A percentile compares a stretch with the other conserved stretches of the same genome.
Conservation (phyloP, 805 yeast genomes). For the Ogataea zsoltii region DNA sequence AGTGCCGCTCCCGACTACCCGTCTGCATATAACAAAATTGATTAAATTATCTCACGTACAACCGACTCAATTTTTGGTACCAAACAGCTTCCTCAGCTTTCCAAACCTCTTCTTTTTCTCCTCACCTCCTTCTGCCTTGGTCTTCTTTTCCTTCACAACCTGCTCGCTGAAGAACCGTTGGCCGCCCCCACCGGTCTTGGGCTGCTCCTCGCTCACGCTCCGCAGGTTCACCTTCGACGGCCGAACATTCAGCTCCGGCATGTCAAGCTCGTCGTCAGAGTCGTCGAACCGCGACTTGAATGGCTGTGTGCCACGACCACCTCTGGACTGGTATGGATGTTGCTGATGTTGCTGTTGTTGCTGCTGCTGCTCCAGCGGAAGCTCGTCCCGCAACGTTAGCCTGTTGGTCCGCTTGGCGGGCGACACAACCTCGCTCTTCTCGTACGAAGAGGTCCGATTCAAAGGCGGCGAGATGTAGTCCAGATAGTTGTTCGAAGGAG, state of each 20-base stretch:
- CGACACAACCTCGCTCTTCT: slow-evolving; percentile 36
- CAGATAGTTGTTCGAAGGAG: slow-evolving; percentile 31
- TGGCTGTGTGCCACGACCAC: no score
- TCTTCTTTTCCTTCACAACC: slow-evolving; percentile 7
- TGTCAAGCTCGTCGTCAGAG: slow-evolving; percentile 52
- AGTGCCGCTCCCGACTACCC: no score
- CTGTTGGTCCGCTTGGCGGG: slow-evolving; percentile 34
- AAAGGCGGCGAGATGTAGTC: slow-evolving; percentile 28
- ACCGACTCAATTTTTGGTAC: slow-evolving; percentile 17
- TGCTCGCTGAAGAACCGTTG: slow-evolving; percentile 32
- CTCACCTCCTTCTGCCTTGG: slow-evolving; percentile 7
- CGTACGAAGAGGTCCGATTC: slow-evolving; percentile 55
- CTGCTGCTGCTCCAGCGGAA: slow-evolving; percentile 19
- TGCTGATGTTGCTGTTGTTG: slow-evolving; percentile 10
- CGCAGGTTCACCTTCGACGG: slow-evolving; percentile 27
- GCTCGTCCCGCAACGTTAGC: slow-evolving; percentile 27
- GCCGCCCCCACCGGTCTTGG: slow-evolving; percentile 9
- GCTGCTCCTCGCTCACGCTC: slow-evolving; percentile 25
- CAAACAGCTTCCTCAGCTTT: slow-evolving; percentile 37
- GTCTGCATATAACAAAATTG: no score
- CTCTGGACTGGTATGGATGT: no score
- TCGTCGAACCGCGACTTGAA: slow-evolving; percentile 61
- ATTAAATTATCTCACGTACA: no score
- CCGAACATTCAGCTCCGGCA: slow-evolving; percentile 17
- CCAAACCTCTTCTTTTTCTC: slow-evolving; percentile 36